A percentile compares a stretch with the other conserved stretches of the same genome.
phyloP scores from a whole-genome alignment of 257 asterid species.

The Fraxinus anomala region DNA sequence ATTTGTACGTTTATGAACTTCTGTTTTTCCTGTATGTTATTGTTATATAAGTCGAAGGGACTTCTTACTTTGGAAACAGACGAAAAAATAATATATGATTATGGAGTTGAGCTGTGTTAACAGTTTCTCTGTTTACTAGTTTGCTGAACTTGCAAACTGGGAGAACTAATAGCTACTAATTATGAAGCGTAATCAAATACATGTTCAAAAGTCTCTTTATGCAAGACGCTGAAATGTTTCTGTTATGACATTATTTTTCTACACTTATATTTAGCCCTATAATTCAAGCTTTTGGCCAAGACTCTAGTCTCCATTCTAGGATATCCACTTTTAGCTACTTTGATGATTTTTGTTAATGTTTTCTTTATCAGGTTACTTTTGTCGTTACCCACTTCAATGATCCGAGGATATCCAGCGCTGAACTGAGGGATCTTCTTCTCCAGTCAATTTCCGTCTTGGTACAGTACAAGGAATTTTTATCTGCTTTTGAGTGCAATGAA shows the following conservation, averaged over 20 bases:
- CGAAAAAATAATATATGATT: background rate
- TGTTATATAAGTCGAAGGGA: background rate
- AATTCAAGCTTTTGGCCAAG: background rate
- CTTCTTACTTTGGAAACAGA: background rate
- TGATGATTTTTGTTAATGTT: background rate
- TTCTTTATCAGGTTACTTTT: conserved; percentile 70
- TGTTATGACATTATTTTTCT: background rate
- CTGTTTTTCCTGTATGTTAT: conserved; percentile 1
- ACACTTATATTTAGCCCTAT: background rate
- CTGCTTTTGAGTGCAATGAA: conserved; percentile 85
- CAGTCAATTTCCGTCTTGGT: conserved; percentile 88
- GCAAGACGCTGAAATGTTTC: background rate
- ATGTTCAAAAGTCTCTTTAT: background rate
- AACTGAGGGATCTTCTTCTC: conserved; percentile 88
- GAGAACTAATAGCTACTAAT: background rate
- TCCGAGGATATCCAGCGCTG: conserved; percentile 91
- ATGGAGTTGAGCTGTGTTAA: background rate
- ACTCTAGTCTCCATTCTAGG: background rate
- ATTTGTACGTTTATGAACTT: conserved; percentile 57
- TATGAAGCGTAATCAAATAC: background rate
- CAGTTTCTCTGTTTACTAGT: conserved; percentile 1
- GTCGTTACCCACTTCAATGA: conserved; percentile 84
- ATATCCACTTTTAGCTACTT: background rate
- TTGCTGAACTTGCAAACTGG: conserved; percentile 13
- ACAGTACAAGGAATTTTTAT: conserved; percentile 79